Conservation (phyloP, 805 yeast genomes). For the Debaryomyces tyrocola region DNA sequence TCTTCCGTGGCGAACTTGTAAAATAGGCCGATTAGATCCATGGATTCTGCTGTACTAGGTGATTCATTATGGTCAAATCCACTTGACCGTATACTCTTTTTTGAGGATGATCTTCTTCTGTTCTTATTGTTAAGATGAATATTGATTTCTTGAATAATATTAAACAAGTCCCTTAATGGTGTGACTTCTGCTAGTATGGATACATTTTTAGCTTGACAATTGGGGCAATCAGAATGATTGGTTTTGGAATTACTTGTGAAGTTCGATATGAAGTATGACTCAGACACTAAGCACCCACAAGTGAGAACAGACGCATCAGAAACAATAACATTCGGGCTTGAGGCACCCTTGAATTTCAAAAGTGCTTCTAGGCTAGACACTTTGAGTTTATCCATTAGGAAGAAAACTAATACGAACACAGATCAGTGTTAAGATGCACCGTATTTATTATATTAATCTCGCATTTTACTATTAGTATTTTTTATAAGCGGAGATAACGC, state of each 20-base stretch:
- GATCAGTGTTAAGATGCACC: too few relatives aligned
- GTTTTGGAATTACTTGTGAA: neutral
- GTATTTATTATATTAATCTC: too few relatives aligned
- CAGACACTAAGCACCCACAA: conserved; percentile 44
- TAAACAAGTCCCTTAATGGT: conserved; percentile 35
- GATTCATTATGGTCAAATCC: conserved; percentile 3
- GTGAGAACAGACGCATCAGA: conserved; percentile 36
- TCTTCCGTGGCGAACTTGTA: conserved; percentile 43
- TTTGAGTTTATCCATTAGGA: conserved; percentile 14
- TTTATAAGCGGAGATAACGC: too few relatives aligned
- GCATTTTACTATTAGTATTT: too few relatives aligned
- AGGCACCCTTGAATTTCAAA: conserved; percentile 22
- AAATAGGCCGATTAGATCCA: conserved; percentile 36
- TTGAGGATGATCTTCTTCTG: conserved; percentile 23
- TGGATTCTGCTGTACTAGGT: conserved; percentile 14
- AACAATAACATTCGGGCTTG: conserved; percentile 12
- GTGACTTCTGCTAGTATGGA: conserved; percentile 24
- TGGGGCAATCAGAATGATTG: conserved; percentile 19
- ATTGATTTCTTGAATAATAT: conserved; percentile 20
- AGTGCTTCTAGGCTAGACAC: conserved; percentile 24
- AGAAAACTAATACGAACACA: neutral
- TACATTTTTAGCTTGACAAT: conserved; percentile 20
- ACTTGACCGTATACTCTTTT: conserved; percentile 13
- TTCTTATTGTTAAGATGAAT: conserved; percentile 6
- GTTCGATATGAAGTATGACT: conserved; percentile 19